phyloP scores from a whole-genome alignment of 768 basidiomycete genomes.

The Mycena galericulata region DNA sequence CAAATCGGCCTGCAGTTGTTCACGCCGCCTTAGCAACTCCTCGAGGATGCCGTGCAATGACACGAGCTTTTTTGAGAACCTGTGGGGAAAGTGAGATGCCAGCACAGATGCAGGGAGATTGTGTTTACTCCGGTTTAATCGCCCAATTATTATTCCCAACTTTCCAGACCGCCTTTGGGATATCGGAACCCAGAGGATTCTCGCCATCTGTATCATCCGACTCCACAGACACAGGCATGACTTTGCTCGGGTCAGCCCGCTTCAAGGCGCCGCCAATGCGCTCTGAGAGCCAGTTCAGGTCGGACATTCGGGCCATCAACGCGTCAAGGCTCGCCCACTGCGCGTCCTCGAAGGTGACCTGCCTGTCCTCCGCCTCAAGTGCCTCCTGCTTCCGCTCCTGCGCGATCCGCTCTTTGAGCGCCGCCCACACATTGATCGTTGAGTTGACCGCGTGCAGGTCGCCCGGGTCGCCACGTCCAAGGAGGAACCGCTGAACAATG shows the following conservation, averaged over 20 bases:
- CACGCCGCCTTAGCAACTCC: slow-evolving; percentile 58
- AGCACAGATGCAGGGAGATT: not conserved
- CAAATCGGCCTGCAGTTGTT: slow-evolving; percentile 65
- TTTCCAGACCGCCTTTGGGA: slow-evolving; percentile 39
- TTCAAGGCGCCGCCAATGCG: slow-evolving; percentile 67
- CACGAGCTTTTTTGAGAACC: slow-evolving; percentile 70
- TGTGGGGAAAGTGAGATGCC: slow-evolving; percentile 38
- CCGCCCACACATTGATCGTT: slow-evolving; percentile 71
- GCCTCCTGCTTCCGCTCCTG: slow-evolving; percentile 69
- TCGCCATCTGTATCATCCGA: slow-evolving; percentile 38
- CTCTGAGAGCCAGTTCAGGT: slow-evolving; percentile 63
- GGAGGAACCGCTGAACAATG: slow-evolving; percentile 80
- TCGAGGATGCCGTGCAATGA: slow-evolving; percentile 62
- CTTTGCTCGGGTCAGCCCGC: slow-evolving; percentile 38
- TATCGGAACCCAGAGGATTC: slow-evolving; percentile 13
- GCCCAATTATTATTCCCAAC: slow-evolving; percentile 59
- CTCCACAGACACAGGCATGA: slow-evolving; percentile 36
- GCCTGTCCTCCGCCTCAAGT: slow-evolving; percentile 41
- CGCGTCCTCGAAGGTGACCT: slow-evolving; percentile 33
- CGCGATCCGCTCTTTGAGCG: slow-evolving; percentile 61
- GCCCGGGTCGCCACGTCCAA: slow-evolving; percentile 72
- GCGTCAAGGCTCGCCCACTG: slow-evolving; percentile 71
- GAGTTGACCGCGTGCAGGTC: slow-evolving; percentile 76
- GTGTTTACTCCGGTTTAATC: slow-evolving; percentile 74
- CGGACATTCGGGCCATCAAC: slow-evolving; percentile 64